Evolutionary conservation across 371 early-diverging fungal genomes (phyloP).

Genomic region (Mucor plumbeus): DNA sequence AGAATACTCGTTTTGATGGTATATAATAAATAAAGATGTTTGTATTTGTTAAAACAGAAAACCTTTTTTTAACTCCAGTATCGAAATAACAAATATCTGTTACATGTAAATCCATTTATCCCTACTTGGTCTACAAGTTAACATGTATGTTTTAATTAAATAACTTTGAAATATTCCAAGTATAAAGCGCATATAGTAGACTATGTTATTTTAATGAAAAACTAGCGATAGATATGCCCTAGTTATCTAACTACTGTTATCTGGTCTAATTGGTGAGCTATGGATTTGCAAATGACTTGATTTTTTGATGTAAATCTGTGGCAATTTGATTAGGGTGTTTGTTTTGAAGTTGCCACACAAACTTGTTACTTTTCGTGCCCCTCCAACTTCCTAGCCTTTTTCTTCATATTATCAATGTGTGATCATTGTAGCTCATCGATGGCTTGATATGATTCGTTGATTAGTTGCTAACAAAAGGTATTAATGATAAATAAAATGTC

Average conservation of each 20-base stretch:
- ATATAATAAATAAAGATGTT: no score
- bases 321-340: conserved; percentile 25
- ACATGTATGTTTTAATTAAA: conserved; percentile 28
- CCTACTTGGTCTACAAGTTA: conserved; percentile 28
- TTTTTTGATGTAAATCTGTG: conserved; percentile 27
- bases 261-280: conserved; percentile 25
- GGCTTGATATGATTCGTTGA: conserved; percentile 26
- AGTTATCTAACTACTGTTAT: conserved; percentile 27
- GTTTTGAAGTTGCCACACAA: conserved; percentile 28
- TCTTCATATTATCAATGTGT: conserved; percentile 31
- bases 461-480: conserved; percentile 27
- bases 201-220: conserved; percentile 28
- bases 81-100: no score
- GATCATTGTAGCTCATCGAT: conserved; percentile 26
- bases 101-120: no score
- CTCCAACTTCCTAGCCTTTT: conserved; percentile 29
- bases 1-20: conserved; percentile 28
- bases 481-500: conserved; percentile 28
- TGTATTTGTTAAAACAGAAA: no score
- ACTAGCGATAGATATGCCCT: conserved; percentile 30
- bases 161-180: conserved; percentile 29
- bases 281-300: conserved; percentile 25
- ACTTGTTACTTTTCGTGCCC: conserved; percentile 22
- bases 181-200: conserved; percentile 28
- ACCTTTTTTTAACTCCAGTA: no score